Percentiles rank a stretch among this genome's conserved stretches.
These are phyloP conservation scores for Lactarius trivialis DNA, from an alignment of 768 basidiomycete genomes.

Conservation along the genomic window DNA sequence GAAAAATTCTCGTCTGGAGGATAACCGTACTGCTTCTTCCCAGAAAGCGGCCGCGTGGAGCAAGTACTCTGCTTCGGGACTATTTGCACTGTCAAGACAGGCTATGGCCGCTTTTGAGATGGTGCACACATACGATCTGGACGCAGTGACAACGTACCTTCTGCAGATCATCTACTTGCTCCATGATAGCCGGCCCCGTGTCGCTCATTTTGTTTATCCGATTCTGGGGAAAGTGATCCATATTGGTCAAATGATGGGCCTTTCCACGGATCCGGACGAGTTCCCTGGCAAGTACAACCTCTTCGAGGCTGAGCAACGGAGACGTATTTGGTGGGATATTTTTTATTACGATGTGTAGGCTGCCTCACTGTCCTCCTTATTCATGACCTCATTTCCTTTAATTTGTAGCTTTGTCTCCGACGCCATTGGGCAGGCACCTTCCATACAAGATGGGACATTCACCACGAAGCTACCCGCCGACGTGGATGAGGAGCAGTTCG, in stretches of 20 bases:
- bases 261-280: conserved; percentile 54
- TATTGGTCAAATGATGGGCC: conserved; percentile 55
- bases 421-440: conserved; percentile 54
- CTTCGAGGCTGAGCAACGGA: conserved; percentile 46
- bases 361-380: background rate
- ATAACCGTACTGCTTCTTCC: conserved; percentile 5
- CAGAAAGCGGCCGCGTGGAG: conserved; percentile 9
- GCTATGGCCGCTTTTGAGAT: conserved; percentile 40
- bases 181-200: conserved; percentile 43
- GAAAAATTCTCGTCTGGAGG: conserved; percentile 22
- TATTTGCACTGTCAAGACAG: conserved; percentile 46
- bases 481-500: conserved; percentile 50
- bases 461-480: conserved; percentile 51
- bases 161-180: conserved; percentile 49
- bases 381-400: background rate
- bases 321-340: conserved; percentile 74
- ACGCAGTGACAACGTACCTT: conserved; percentile 53
- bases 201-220: conserved; percentile 37
- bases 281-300: conserved; percentile 40
- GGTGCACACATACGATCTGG: conserved; percentile 42
- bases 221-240: conserved; percentile 64
- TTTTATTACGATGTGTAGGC: conserved; percentile 73
- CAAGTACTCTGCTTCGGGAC: conserved; percentile 28
- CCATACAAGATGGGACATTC: conserved; percentile 49
- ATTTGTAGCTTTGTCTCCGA: conserved; percentile 59